phyloP scores from a whole-genome alignment of 257 asterid species.

The Solanum phureja region DNA sequence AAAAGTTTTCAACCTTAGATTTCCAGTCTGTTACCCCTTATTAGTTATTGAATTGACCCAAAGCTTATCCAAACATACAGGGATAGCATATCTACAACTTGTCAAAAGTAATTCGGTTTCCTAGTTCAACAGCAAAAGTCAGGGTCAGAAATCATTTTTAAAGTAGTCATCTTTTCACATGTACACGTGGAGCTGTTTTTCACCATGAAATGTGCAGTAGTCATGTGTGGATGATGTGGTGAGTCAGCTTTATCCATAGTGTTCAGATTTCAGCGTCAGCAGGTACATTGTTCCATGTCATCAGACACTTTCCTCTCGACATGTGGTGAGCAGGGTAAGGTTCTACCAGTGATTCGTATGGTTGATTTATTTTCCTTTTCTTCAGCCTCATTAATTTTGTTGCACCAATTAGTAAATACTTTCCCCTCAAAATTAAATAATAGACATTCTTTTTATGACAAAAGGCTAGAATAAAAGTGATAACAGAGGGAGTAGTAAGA shows the following conservation, averaged over 20 bases:
- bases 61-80: slow-evolving; percentile 35
- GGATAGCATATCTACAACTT: neutral
- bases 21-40: neutral
- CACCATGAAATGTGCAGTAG: slow-evolving; percentile 24
- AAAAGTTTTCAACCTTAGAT: neutral
- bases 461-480: neutral
- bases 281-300: neutral
- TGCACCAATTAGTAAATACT: neutral
- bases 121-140: slow-evolving; percentile 30
- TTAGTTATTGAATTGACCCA: slow-evolving; percentile 11
- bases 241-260: neutral
- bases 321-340: neutral
- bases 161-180: neutral
- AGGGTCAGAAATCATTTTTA: neutral
- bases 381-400: neutral
- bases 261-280: neutral
- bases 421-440: neutral
- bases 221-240: neutral
- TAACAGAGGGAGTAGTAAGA: neutral
- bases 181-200: slow-evolving; percentile 29
- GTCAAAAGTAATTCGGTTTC: slow-evolving; percentile 30
- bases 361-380: neutral
- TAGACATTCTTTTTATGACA: neutral
- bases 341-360: neutral
- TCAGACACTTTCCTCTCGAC: neutral